Evolutionary conservation across 768 basidiomycete species (phyloP), one percentile per base, ranked within the genome.

Genomic region (Phylloporus rhodoxanthus): DNA sequence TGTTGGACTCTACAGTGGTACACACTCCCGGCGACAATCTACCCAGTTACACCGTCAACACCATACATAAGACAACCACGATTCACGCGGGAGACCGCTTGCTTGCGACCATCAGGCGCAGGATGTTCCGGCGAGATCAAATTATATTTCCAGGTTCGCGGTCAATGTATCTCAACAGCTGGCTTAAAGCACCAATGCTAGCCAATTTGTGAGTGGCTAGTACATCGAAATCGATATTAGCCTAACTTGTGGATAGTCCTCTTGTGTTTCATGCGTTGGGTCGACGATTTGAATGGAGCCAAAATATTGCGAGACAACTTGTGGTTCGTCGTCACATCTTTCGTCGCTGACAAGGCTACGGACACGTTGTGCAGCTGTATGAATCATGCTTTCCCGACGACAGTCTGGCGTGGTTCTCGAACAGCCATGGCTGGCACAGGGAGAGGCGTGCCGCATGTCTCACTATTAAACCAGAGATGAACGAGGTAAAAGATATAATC

Each of bases 31-130:
- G 46, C 8, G 7, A 33, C 20, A 9, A 23, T 32, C 17, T 36
- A 3, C 57, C 57, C 13, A 47, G 29, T 23, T 61, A 61, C 25
- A 17, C 19, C 17, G 51, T 62, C 6, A 15, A 30, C 19, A 61
- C 57, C 8, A 11, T 21, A 21, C 5, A 28, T 2, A 39, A 36
- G 25, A 43, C 11, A 5, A 56, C 60, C 30, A 48, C 41, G 11
- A 3, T 62, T 39, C 39, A 40, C 19, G 41, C 45, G 6, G 50
- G 37, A 7, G 34, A 38, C 6, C 1, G 21, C 7, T 10, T 53
- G 25, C 32, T 54, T 5, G 57, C 57, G 1, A 63, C 57, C 25
- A 26, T 57, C 36, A 48, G 36, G 36, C 57, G 50, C 36, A 62
- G 39, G 9, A 36, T 0, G 23, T 43, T 57, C 20, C 39, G 39